These are phyloP conservation scores for Erythrophleum fordii DNA, from an alignment of 306 rosid genomes.

Conservation along the genomic window DNA sequence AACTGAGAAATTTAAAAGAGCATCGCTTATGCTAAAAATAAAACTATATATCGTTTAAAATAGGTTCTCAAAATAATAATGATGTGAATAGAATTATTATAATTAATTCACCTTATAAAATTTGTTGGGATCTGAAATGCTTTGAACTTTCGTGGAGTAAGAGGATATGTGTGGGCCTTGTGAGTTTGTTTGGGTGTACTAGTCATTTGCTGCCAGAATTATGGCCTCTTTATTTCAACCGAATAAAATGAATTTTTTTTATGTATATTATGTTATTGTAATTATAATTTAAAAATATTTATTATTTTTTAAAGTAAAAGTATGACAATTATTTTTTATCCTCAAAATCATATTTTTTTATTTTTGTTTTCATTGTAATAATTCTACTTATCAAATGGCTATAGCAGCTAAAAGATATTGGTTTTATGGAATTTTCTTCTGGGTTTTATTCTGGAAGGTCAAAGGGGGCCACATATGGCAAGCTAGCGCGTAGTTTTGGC, in stretches of 20 bases:
- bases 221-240: no score
- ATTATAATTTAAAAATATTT: no score
- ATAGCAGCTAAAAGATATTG: background rate
- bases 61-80: background rate
- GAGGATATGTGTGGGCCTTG: background rate
- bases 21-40: background rate
- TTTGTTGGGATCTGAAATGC: background rate
- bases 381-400: no score
- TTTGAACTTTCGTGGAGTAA: background rate
- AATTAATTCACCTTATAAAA: background rate
- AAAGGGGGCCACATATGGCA: constrained; percentile 23
- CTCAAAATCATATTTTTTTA: no score
- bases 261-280: no score
- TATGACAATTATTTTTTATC: no score
- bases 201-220: background rate
- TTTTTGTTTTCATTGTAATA: no score
- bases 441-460: background rate
- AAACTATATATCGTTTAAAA: background rate
- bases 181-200: background rate
- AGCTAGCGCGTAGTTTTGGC: background rate
- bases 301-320: no score
- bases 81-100: background rate
- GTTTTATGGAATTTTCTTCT: constrained; percentile 11
- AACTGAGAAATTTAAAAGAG: background rate
- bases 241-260: no score